Percentiles rank a stretch among this genome's conserved stretches.
Evolutionary conservation across 768 basidiomycete genomes (phyloP).

Genomic region (Suillus sp.): DNA sequence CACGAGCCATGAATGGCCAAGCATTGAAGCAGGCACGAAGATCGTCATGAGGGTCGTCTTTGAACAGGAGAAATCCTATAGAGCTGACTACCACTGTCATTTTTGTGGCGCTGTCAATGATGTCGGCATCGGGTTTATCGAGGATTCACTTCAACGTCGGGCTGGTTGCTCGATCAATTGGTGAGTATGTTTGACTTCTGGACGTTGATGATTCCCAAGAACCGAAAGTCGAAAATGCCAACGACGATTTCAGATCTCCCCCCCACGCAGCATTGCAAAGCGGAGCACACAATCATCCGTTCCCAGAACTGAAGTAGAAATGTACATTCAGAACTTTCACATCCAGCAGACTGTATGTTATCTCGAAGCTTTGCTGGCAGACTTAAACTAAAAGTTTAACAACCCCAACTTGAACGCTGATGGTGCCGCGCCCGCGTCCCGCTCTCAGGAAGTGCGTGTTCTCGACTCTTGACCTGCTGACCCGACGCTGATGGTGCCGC

Average conservation of each 20-base stretch:
- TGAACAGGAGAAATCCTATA: conserved; percentile 16
- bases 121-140: not conserved
- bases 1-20: conserved; percentile 28
- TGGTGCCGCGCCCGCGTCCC: too few relatives aligned
- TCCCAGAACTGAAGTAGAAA: not conserved
- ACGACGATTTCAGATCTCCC: conserved; percentile 31
- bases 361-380: not conserved
- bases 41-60: conserved; percentile 30
- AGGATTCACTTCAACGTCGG: conserved; percentile 22
- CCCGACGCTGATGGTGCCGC: too few relatives aligned
- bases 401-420: too few relatives aligned
- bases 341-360: not conserved
- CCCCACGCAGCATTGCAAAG: not conserved
- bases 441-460: too few relatives aligned
- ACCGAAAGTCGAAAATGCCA: conserved; percentile 22
- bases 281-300: not conserved
- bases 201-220: conserved; percentile 7
- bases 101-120: conserved; percentile 14
- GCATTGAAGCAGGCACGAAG: conserved; percentile 28
- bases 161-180: conserved; percentile 27
- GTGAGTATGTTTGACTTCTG: conserved; percentile 14
- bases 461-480: too few relatives aligned
- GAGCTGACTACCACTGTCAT: conserved; percentile 19
- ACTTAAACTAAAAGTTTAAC: not conserved
- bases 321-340: not conserved